phyloP scores from a whole-genome alignment of 2,329 filamentous ascomycete species.

The Cercospora zeina region DNA sequence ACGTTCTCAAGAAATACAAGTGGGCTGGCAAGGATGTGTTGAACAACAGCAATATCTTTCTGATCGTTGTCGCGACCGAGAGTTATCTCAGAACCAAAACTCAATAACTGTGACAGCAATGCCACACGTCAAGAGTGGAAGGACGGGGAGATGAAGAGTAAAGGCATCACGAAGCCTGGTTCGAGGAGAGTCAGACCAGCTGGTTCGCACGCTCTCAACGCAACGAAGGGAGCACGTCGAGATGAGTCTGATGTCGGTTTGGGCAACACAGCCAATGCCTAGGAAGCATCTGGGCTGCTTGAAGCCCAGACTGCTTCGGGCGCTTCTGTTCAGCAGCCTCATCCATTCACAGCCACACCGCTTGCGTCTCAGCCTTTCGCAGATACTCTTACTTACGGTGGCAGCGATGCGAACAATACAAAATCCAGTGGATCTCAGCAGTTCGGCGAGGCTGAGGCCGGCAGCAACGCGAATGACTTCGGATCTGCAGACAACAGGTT shows the following conservation, averaged over 20 bases:
- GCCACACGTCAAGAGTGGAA: neutral
- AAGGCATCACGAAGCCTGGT: neutral
- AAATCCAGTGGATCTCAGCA: no score
- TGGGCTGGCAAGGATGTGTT: neutral
- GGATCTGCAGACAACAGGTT: no score
- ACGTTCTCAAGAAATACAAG: neutral
- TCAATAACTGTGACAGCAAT: neutral
- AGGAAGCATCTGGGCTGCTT: neutral
- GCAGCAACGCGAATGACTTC: no score
- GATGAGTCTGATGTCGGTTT: neutral
- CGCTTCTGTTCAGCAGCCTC: neutral
- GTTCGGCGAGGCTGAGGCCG: no score
- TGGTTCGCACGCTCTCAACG: neutral
- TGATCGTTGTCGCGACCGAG: neutral
- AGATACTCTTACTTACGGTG: neutral
- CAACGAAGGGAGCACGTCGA: neutral
- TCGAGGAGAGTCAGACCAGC: neutral
- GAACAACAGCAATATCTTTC: neutral
- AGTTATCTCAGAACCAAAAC: neutral
- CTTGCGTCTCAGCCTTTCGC: neutral
- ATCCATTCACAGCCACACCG: neutral
- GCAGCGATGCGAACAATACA: neutral
- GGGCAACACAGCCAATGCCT: neutral
- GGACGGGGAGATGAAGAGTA: neutral
- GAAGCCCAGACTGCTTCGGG: neutral